Evolutionary conservation across 2,329 filamentous ascomycete species (phyloP).

Genomic region (Dothistroma septosporum): DNA sequence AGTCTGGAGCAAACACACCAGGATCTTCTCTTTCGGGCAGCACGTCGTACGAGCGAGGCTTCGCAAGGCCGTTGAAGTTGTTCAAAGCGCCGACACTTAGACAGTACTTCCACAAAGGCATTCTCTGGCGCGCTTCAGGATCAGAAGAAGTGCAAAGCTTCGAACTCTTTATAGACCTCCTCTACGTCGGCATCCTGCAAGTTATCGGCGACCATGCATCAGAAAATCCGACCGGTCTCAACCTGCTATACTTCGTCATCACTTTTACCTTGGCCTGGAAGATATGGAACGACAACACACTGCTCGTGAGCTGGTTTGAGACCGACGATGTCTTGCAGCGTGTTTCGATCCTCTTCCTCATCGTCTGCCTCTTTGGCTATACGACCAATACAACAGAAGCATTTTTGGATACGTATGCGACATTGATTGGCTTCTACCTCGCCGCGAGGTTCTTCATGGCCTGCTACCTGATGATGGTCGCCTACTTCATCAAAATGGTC

Average conservation of each 20-base stretch:
- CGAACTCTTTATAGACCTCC: slow-evolving; percentile 61
- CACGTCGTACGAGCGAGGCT: slow-evolving; percentile 14
- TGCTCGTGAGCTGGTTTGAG: slow-evolving; percentile 60
- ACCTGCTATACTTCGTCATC: slow-evolving; percentile 55
- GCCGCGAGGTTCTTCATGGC: slow-evolving; percentile 53
- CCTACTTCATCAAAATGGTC: slow-evolving; percentile 55
- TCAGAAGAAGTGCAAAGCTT: slow-evolving; percentile 60
- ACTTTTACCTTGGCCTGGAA: slow-evolving; percentile 62
- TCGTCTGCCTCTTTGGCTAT: slow-evolving; percentile 59
- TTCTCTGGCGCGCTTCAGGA: slow-evolving; percentile 59
- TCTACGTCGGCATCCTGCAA: slow-evolving; percentile 62
- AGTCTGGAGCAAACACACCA: slow-evolving; percentile 22
- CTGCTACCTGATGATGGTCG: slow-evolving; percentile 47
- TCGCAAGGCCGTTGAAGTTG: slow-evolving; percentile 47
- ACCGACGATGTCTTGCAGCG: slow-evolving; percentile 56
- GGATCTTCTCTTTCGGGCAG: slow-evolving; percentile 7
- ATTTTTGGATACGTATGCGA: slow-evolving; percentile 54
- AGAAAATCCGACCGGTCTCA: slow-evolving; percentile 52
- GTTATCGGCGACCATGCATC: slow-evolving; percentile 59
- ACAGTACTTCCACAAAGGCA: slow-evolving; percentile 63
- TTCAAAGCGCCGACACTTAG: slow-evolving; percentile 58
- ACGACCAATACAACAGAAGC: slow-evolving; percentile 60
- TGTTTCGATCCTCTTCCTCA: slow-evolving; percentile 56
- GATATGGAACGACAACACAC: slow-evolving; percentile 58
- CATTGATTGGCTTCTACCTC: slow-evolving; percentile 59